Evolutionary conservation across 768 basidiomycete species (phyloP).

Genomic region (Leccinum pellstonianum): DNA sequence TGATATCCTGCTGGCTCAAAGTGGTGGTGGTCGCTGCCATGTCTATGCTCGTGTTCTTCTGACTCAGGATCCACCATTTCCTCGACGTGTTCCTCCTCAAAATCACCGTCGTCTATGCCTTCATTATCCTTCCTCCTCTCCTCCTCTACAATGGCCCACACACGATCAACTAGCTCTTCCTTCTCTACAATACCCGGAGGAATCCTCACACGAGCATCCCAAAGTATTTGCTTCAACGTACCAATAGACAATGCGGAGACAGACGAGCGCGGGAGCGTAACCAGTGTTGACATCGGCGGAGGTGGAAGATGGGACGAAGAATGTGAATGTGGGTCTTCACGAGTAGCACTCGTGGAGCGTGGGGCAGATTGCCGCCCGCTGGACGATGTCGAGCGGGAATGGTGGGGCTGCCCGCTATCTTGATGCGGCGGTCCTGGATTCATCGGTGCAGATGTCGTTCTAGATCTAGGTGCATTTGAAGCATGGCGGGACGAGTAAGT

Average conservation of each 20-base stretch:
- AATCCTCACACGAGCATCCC: conserved; percentile 72
- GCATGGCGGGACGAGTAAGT: conserved; percentile 19
- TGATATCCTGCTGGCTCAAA: neutral
- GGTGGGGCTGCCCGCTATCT: neutral
- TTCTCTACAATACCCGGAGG: conserved; percentile 71
- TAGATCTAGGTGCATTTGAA: conserved; percentile 14
- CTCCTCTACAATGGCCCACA: conserved; percentile 57
- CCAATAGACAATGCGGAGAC: conserved; percentile 65
- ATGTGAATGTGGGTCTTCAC: conserved; percentile 24
- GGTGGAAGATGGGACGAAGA: conserved; percentile 38
- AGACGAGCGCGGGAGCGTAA: conserved; percentile 56
- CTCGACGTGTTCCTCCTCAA: conserved; percentile 14
- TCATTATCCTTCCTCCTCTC: conserved; percentile 56
- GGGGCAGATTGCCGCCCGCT: conserved; percentile 13
- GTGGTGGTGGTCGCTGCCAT: conserved; percentile 6
- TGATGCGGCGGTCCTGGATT: conserved; percentile 13
- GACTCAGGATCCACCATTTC: conserved; percentile 20
- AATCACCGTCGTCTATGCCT: conserved; percentile 23
- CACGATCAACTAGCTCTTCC: conserved; percentile 74
- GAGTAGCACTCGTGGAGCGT: conserved; percentile 8
- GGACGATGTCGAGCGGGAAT: conserved; percentile 21
- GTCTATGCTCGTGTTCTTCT: conserved; percentile 12
- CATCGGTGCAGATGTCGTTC: conserved; percentile 24
- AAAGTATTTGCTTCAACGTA: conserved; percentile 75
- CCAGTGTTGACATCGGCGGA: conserved; percentile 61